These are phyloP conservation scores for Solanum hybrid DNA, from an alignment of 305 asterid genomes.

Conservation along the genomic window DNA sequence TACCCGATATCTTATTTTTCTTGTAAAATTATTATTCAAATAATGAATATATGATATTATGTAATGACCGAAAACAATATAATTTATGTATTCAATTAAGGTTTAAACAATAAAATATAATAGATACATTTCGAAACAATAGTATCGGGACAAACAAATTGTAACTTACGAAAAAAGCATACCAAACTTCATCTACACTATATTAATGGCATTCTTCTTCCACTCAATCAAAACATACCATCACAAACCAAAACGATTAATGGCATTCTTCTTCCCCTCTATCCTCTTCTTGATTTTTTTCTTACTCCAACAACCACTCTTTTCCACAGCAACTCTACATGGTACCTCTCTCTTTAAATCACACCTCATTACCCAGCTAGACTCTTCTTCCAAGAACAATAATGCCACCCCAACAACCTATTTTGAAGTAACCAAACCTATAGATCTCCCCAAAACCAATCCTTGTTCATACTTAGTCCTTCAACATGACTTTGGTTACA, in stretches of 20 bases:
- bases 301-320: constrained; percentile 28
- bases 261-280: constrained; percentile 14
- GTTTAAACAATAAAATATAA: too few relatives aligned
- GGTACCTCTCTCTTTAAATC: constrained; percentile 27
- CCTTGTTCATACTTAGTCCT: constrained; percentile 60
- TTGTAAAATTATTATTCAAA: too few relatives aligned
- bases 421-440: constrained; percentile 78
- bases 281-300: constrained; percentile 18
- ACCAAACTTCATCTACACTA: neutral
- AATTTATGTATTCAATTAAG: too few relatives aligned
- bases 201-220: neutral
- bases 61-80: too few relatives aligned
- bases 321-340: constrained; percentile 48
- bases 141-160: too few relatives aligned
- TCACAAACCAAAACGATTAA: neutral
- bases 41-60: neutral
- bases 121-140: too few relatives aligned
- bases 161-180: neutral
- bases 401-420: constrained; percentile 39
- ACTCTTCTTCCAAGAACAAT: constrained; percentile 8
- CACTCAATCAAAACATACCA: neutral
- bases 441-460: constrained; percentile 46
- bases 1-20: too few relatives aligned
- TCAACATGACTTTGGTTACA: constrained; percentile 57
- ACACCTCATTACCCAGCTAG: constrained; percentile 10